These are phyloP conservation scores for Naematelia encephala DNA, from an alignment of 768 basidiomycete genomes.

Conservation along the genomic window DNA sequence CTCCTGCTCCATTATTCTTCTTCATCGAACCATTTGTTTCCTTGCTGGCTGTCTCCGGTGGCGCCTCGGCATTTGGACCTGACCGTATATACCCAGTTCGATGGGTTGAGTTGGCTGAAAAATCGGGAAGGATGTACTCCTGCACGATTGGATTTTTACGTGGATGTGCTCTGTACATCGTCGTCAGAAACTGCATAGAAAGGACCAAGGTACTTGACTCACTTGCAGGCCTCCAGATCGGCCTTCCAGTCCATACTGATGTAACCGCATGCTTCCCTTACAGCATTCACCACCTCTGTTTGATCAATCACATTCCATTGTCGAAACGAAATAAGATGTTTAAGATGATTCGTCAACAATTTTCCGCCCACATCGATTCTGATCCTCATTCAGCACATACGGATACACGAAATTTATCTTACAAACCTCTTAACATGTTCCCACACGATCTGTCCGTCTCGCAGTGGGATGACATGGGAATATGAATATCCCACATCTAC, in stretches of 20 bases:
- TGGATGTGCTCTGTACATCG: constrained; percentile 48
- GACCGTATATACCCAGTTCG: constrained; percentile 55
- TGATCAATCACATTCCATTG: constrained; percentile 99
- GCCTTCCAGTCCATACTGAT: constrained; percentile 65
- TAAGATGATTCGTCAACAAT: constrained; percentile 89
- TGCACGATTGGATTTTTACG: constrained; percentile 68
- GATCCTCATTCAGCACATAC: constrained; percentile 2
- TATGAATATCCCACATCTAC: constrained; percentile 91
- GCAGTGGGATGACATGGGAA: constrained; percentile 82
- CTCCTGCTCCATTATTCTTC: constrained; percentile 50
- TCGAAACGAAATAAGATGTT: constrained; percentile 86
- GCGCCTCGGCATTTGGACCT: constrained; percentile 33
- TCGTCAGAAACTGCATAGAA: constrained; percentile 7
- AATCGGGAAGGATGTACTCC: constrained; percentile 88
- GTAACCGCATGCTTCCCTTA: constrained; percentile 87
- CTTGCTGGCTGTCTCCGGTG: constrained; percentile 29
- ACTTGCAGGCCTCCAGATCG: constrained; percentile 80
- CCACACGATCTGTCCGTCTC: constrained; percentile 72
- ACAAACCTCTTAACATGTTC: constrained; percentile 73
- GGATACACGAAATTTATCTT: background rate
- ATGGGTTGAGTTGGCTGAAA: constrained; percentile 56
- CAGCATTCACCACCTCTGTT: constrained; percentile 86
- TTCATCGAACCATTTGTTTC: constrained; percentile 24
- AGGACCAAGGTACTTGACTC: constrained; percentile 41
- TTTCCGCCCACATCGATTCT: constrained; percentile 96